These are phyloP conservation scores for Orychophragmus violaceus DNA, from an alignment of 345 rosid species.

Conservation along the genomic window DNA sequence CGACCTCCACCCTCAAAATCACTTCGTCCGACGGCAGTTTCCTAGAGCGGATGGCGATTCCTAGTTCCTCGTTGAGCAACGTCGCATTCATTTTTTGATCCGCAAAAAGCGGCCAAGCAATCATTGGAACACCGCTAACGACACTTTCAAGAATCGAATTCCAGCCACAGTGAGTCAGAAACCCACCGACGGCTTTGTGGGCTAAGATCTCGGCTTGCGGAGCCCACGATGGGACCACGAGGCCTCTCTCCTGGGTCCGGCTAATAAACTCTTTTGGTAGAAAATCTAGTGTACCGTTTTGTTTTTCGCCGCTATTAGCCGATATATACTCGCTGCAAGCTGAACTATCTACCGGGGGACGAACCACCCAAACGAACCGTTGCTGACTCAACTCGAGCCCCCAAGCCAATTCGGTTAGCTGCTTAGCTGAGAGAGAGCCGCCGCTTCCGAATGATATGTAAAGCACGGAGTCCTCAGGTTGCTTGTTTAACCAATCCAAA, in stretches of 20 bases:
- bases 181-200: constrained; percentile 52
- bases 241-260: constrained; percentile 10
- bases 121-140: constrained; percentile 42
- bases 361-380: constrained; percentile 31
- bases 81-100: constrained; percentile 27
- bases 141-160: constrained; percentile 56
- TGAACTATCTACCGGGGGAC: constrained; percentile 10
- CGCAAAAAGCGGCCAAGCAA: constrained; percentile 44
- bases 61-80: constrained; percentile 46
- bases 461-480: constrained; percentile 45
- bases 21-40: constrained; percentile 5
- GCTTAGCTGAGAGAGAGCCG: constrained; percentile 33
- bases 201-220: constrained; percentile 54
- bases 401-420: constrained; percentile 27
- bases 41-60: constrained; percentile 19
- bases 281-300: constrained; percentile 12
- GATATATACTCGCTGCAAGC: constrained; percentile 3
- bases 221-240: constrained; percentile 43
- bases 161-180: constrained; percentile 79
- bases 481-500: constrained; percentile 49
- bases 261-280: constrained; percentile 12
- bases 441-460: constrained; percentile 71
- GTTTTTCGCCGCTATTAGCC: not conserved
- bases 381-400: constrained; percentile 26
- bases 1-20: constrained; percentile 27